phyloP scores from a whole-genome alignment of 176 grass and related monocot genomes.

The Puccinellia tenuiflora region DNA sequence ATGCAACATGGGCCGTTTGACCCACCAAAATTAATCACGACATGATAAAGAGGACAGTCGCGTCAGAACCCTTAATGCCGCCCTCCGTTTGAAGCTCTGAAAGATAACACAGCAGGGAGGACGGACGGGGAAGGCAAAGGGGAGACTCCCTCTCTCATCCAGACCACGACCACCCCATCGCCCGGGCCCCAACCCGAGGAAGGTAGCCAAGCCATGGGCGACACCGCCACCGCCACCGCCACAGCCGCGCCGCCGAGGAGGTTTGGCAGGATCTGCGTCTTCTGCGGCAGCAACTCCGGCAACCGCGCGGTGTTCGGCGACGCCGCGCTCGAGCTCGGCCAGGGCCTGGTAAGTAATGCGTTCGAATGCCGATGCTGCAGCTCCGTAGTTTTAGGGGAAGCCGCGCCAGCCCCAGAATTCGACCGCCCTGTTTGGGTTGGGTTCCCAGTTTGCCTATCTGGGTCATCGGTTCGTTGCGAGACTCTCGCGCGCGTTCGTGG shows the following conservation, averaged over 20 bases:
- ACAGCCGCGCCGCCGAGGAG: slow-evolving; percentile 27
- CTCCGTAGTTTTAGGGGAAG: not conserved
- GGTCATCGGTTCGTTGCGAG: not conserved
- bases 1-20: slow-evolving; percentile 25
- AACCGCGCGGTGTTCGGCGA: slow-evolving; percentile 70
- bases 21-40: slow-evolving; percentile 16
- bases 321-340: slow-evolving; percentile 83
- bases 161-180: not conserved
- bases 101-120: not conserved
- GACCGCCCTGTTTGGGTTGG: not conserved
- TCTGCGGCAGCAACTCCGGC: slow-evolving; percentile 96
- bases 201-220: slow-evolving; percentile 22
- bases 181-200: not conserved
- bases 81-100: slow-evolving; percentile 45
- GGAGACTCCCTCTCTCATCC: not conserved
- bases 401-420: not conserved
- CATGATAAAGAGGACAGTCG: slow-evolving; percentile 6
- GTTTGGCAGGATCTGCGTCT: slow-evolving; percentile 92
- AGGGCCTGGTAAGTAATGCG: slow-evolving; percentile 71
- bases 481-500: slow-evolving; percentile 1
- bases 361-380: not conserved
- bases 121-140: not conserved
- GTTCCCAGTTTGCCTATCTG: not conserved
- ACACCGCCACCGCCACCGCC: slow-evolving; percentile 12
- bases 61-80: slow-evolving; percentile 27